Conservation (phyloP, 805 yeast genomes). For the Kluyveromyces aestuarii region DNA sequence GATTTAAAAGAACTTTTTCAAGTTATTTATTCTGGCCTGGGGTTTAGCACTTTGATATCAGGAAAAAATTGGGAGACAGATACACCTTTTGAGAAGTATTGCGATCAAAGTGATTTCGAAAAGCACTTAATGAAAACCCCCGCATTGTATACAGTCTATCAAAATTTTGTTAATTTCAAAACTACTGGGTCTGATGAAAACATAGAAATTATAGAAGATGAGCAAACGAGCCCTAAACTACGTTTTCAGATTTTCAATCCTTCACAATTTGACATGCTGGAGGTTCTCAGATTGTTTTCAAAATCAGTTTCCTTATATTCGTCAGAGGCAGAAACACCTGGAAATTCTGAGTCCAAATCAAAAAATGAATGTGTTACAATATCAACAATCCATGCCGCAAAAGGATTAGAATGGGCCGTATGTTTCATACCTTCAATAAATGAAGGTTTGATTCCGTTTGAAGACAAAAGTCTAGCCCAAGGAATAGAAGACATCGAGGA, state of each 20-base stretch:
- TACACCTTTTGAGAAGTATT: no score
- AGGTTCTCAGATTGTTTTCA: constrained; percentile 27
- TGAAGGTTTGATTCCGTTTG: constrained; percentile 55
- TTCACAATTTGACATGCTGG: constrained; percentile 2
- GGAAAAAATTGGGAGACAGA: background rate
- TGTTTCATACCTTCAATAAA: constrained; percentile 71
- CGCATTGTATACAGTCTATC: background rate
- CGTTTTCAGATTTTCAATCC: background rate
- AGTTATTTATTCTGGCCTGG: background rate
- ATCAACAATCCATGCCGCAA: constrained; percentile 86
- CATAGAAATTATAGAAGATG: background rate
- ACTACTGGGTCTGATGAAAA: background rate
- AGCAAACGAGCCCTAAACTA: no score
- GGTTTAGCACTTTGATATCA: no score
- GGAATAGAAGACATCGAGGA: background rate
- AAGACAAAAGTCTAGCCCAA: background rate
- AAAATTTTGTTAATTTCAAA: background rate
- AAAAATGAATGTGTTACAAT: constrained; percentile 33
- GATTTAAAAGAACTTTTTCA: background rate
- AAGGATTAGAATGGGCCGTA: constrained; percentile 93
- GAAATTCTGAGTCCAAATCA: background rate
- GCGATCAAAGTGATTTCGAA: background rate
- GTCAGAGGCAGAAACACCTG: constrained; percentile 12
- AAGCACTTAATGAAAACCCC: background rate
- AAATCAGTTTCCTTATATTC: constrained; percentile 30